Conservation (phyloP, 768 basidiomycete species). For the Exsudoporus frostii region DNA sequence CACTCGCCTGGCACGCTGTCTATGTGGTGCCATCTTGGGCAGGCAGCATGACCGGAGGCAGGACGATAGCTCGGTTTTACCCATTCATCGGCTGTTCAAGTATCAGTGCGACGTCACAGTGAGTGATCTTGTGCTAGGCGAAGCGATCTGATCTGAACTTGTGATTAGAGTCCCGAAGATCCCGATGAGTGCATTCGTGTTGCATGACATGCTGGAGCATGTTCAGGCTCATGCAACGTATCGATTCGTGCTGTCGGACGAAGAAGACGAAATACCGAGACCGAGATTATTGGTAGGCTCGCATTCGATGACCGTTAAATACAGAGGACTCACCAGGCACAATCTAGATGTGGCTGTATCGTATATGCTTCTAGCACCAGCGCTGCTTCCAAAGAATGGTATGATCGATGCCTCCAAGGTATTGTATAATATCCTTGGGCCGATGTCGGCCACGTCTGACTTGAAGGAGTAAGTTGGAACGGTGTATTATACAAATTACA, state of each 20-base stretch:
- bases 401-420: conserved; percentile 77
- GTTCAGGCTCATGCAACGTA: conserved; percentile 92
- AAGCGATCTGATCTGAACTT: background rate
- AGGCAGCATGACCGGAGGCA: conserved; percentile 54
- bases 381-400: conserved; percentile 57
- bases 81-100: conserved; percentile 74
- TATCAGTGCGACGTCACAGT: conserved; percentile 68
- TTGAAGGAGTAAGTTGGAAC: conserved; percentile 22
- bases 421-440: conserved; percentile 75
- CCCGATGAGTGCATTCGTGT: conserved; percentile 84
- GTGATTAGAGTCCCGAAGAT: conserved; percentile 35
- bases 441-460: conserved; percentile 42
- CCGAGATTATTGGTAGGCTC: conserved; percentile 70
- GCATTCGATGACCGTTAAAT: background rate
- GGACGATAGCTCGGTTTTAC: conserved; percentile 30
- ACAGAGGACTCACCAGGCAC: background rate
- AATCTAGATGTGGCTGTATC: conserved; percentile 83
- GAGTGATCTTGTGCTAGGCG: conserved; percentile 29
- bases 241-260: conserved; percentile 85
- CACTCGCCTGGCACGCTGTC: conserved; percentile 66
- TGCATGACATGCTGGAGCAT: conserved; percentile 89
- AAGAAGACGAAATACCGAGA: conserved; percentile 79
- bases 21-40: conserved; percentile 83
- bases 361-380: conserved; percentile 56
- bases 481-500: background rate